A percentile compares a stretch with the other conserved stretches of the same genome.
Evolutionary conservation across 2,329 filamentous ascomycete genomes (phyloP).

Genomic region (Nemania sp.): DNA sequence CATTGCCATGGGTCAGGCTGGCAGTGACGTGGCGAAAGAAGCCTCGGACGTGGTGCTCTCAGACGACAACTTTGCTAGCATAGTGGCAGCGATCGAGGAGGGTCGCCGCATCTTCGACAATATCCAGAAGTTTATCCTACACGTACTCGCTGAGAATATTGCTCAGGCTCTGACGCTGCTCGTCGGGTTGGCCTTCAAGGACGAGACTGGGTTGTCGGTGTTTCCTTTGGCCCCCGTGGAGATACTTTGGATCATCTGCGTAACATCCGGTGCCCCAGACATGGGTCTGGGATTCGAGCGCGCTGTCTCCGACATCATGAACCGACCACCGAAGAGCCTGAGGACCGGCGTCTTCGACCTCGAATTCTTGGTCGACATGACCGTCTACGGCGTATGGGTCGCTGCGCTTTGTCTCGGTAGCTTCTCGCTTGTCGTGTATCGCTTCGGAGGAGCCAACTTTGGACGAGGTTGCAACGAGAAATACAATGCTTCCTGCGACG

Average conservation of each 20-base stretch:
- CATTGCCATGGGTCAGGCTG: constrained; percentile 65
- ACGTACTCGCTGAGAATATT: constrained; percentile 71
- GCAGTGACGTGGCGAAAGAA: constrained; percentile 67
- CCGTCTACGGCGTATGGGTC: constrained; percentile 72
- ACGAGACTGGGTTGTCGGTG: constrained; percentile 65
- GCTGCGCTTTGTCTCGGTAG: constrained; percentile 64
- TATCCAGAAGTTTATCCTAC: constrained; percentile 75
- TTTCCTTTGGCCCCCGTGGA: constrained; percentile 77
- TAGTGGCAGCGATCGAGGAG: constrained; percentile 72
- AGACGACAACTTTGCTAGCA: constrained; percentile 75
- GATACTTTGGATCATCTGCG: constrained; percentile 82
- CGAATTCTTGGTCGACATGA: constrained; percentile 69
- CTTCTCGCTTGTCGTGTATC: constrained; percentile 68
- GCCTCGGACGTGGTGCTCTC: constrained; percentile 71
- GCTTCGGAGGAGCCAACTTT: constrained; percentile 59
- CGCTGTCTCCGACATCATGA: constrained; percentile 71
- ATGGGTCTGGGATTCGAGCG: constrained; percentile 78
- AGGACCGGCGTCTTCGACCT: constrained; percentile 66
- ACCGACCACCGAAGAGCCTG: constrained; percentile 67
- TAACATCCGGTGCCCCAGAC: constrained; percentile 74
- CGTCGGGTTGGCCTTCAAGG: constrained; percentile 74
- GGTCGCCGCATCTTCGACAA: constrained; percentile 75
- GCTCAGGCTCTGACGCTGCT: constrained; percentile 72
- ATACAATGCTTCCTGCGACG: constrained; percentile 60
- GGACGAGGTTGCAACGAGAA: constrained; percentile 64